phyloP scores from a whole-genome alignment of 768 basidiomycete genomes.

The Postia placenta region DNA sequence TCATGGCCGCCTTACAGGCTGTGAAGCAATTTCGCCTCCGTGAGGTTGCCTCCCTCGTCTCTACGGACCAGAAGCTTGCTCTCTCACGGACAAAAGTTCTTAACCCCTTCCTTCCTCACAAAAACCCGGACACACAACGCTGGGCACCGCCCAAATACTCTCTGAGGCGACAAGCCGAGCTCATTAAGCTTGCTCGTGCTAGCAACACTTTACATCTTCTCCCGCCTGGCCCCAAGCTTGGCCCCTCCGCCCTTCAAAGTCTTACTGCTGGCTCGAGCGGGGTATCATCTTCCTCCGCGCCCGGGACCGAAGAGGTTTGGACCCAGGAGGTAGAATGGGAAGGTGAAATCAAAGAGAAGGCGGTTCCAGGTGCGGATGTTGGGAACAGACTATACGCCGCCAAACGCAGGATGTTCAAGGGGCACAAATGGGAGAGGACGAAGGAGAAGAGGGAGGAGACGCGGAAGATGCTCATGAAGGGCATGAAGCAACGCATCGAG shows the following conservation, averaged over 20 bases:
- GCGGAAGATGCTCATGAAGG: constrained; percentile 53
- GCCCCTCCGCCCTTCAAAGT: constrained; percentile 12
- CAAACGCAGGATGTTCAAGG: constrained; percentile 88
- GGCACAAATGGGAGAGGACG: constrained; percentile 79
- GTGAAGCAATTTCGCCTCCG: constrained; percentile 41
- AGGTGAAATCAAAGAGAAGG: constrained; percentile 24
- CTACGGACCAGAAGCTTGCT: constrained; percentile 11
- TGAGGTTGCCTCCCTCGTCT: constrained; percentile 33
- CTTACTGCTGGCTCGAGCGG: not conserved
- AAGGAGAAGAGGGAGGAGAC: constrained; percentile 40
- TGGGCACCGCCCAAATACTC: constrained; percentile 73
- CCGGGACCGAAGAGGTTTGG: constrained; percentile 11
- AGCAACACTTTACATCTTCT: constrained; percentile 50
- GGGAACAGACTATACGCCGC: constrained; percentile 66
- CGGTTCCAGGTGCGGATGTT: constrained; percentile 40
- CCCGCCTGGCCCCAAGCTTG: constrained; percentile 62
- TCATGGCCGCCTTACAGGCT: constrained; percentile 24
- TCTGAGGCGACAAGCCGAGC: constrained; percentile 68
- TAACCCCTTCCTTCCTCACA: constrained; percentile 70
- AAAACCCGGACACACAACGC: constrained; percentile 51
- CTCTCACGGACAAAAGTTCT: constrained; percentile 16
- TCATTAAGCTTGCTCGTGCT: constrained; percentile 65
- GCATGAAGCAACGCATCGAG: constrained; percentile 61
- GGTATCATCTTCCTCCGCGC: not conserved
- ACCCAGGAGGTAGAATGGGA: constrained; percentile 17